Evolutionary conservation across 192 early-diverging fungal genomes (phyloP).

Genomic region (Pilobolus umbonatus): DNA sequence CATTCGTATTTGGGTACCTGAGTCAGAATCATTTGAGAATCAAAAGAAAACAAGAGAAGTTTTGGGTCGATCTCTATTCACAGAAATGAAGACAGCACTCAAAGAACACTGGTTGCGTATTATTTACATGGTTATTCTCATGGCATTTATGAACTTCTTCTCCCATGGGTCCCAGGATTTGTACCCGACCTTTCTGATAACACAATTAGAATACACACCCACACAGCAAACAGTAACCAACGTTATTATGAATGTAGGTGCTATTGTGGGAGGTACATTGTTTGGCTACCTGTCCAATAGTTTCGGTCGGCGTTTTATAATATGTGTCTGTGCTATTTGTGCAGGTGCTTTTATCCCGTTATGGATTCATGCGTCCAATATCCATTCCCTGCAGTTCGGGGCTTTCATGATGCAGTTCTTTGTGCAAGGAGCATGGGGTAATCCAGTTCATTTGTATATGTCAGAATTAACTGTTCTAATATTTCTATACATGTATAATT

Average conservation of each 20-base stretch:
- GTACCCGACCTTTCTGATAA: constrained; percentile 60
- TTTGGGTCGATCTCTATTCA: constrained; percentile 18
- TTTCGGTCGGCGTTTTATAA: constrained; percentile 56
- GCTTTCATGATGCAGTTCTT: constrained; percentile 53
- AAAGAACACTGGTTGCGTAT: constrained; percentile 51
- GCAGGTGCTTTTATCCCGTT: constrained; percentile 64
- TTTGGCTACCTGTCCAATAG: constrained; percentile 67
- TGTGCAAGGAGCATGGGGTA: constrained; percentile 53
- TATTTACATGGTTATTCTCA: constrained; percentile 51
- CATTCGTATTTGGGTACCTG: constrained; percentile 59
- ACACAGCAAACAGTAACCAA: constrained; percentile 52
- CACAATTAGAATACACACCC: constrained; percentile 51
- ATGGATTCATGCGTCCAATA: constrained; percentile 50
- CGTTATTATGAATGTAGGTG: constrained; percentile 58
- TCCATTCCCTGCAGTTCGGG: constrained; percentile 27
- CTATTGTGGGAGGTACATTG: constrained; percentile 63
- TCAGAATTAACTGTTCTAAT: neutral
- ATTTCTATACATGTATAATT: constrained; percentile 32
- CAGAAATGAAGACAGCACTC: constrained; percentile 18
- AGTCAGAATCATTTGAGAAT: constrained; percentile 51
- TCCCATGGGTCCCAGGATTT: constrained; percentile 68
- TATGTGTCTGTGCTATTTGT: constrained; percentile 44
- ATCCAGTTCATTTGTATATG: neutral
- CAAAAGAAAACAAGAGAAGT: constrained; percentile 28
- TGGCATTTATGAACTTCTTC: constrained; percentile 67